A percentile compares a stretch with the other conserved stretches of the same genome.
phyloP scores from a whole-genome alignment of 352 stramenopile genomes.

The Pythium rhizo-oryzae region DNA sequence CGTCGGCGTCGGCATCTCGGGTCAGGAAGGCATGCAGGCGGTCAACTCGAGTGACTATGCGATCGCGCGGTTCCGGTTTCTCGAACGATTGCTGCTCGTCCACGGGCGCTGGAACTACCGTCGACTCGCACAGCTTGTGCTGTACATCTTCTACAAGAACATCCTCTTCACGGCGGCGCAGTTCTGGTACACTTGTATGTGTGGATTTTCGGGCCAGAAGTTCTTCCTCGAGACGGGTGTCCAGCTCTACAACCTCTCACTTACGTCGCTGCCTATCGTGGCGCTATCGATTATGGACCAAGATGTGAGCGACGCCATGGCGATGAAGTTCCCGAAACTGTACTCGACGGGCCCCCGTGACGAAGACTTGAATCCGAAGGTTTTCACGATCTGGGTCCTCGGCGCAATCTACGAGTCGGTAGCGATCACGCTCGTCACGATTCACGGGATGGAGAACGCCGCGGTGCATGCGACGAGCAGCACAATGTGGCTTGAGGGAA shows the following conservation, averaged over 20 bases:
- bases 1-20: constrained; percentile 91
- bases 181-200: too few relatives aligned
- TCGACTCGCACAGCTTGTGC: too few relatives aligned
- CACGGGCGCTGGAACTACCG: too few relatives aligned
- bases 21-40: constrained; percentile 90
- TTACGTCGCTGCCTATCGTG: constrained; percentile 76
- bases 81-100: too few relatives aligned
- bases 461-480: constrained; percentile 41
- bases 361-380: constrained; percentile 68
- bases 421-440: constrained; percentile 61
- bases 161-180: too few relatives aligned
- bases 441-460: constrained; percentile 45
- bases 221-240: constrained; percentile 83
- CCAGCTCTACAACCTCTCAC: constrained; percentile 79
- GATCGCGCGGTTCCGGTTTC: too few relatives aligned
- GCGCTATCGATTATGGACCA: constrained; percentile 71
- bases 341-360: constrained; percentile 66
- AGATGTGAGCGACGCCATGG: constrained; percentile 67
- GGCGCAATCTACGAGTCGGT: constrained; percentile 76
- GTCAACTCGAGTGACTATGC: too few relatives aligned
- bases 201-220: constrained; percentile 81
- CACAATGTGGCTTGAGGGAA: constrained; percentile 80
- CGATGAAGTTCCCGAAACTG: constrained; percentile 71
- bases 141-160: too few relatives aligned
- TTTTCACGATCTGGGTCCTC: constrained; percentile 72